Conservation (phyloP, 2,329 filamentous ascomycete genomes). For the Mariannaea sp. region DNA sequence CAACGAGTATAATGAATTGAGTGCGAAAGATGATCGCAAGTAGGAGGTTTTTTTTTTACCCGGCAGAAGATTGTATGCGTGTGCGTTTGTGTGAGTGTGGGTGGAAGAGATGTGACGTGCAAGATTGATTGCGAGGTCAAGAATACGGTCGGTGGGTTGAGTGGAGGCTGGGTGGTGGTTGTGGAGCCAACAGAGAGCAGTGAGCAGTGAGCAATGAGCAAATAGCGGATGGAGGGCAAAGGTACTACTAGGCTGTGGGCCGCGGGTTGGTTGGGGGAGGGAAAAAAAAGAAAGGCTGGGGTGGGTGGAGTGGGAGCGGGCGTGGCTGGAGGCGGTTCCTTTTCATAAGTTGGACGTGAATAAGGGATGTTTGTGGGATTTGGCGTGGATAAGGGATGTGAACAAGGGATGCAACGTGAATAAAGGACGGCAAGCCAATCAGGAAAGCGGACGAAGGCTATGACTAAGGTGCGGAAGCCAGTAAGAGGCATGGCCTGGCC, state of each 20-base stretch:
- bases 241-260: too few relatives aligned
- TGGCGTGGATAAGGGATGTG: too few relatives aligned
- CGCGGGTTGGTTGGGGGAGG: conserved; percentile 32
- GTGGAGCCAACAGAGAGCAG: conserved; percentile 7
- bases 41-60: conserved; percentile 4
- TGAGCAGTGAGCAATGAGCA: conserved; percentile 10
- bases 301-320: conserved; percentile 23
- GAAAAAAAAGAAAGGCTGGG: conserved; percentile 41
- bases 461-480: too few relatives aligned
- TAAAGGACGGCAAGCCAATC: too few relatives aligned
- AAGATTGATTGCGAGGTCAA: conserved; percentile 37
- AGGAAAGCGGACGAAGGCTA: too few relatives aligned
- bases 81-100: conserved; percentile 12
- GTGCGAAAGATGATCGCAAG: neutral
- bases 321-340: conserved; percentile 39
- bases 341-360: too few relatives aligned
- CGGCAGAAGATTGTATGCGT: too few relatives aligned
- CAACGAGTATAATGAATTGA: conserved; percentile 16
- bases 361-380: conserved; percentile 34
- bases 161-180: conserved; percentile 22
- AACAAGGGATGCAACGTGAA: too few relatives aligned
- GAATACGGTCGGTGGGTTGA: conserved; percentile 33
- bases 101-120: conserved; percentile 32
- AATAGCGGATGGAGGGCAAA: too few relatives aligned
- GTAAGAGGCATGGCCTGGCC: too few relatives aligned